Conservation (phyloP, 768 basidiomycete genomes). For the Calocybe gangraenosa region DNA sequence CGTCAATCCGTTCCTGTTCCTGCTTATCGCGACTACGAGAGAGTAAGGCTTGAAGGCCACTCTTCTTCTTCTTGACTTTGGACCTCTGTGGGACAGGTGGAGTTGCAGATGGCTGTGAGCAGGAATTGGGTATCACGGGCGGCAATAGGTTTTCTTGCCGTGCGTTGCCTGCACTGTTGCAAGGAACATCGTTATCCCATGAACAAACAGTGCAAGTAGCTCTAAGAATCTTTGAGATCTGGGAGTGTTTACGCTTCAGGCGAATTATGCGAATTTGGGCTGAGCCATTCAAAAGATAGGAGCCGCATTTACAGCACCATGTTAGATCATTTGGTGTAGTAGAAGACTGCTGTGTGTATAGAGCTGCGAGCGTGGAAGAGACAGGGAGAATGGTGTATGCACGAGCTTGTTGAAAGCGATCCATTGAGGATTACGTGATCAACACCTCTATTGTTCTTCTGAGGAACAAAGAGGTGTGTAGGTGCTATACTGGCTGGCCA, state of each 20-base stretch:
- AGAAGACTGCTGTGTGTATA: constrained; percentile 45
- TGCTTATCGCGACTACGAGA: constrained; percentile 54
- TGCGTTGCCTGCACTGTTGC: constrained; percentile 18
- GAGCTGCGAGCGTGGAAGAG: constrained; percentile 58
- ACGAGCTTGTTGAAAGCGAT: constrained; percentile 40
- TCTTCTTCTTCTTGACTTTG: constrained; percentile 48
- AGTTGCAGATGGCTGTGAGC: background rate
- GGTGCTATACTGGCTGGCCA: background rate
- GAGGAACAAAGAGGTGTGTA: constrained; percentile 14
- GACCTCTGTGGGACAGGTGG: constrained; percentile 19
- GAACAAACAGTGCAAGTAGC: constrained; percentile 30
- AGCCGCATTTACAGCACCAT: constrained; percentile 52
- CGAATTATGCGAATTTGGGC: constrained; percentile 31
- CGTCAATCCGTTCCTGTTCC: constrained; percentile 32
- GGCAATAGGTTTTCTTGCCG: background rate
- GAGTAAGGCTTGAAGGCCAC: constrained; percentile 59
- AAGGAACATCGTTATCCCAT: constrained; percentile 14
- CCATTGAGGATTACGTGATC: constrained; percentile 1
- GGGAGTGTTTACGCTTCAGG: constrained; percentile 18
- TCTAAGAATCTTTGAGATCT: constrained; percentile 16
- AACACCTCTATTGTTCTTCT: constrained; percentile 15
- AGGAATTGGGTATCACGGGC: no score
- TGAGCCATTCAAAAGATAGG: constrained; percentile 38
- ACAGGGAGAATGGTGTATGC: constrained; percentile 44
- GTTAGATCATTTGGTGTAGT: constrained; percentile 19